phyloP scores from a whole-genome alignment of 2,329 filamentous ascomycete genomes.

The Monosporascus sp. region DNA sequence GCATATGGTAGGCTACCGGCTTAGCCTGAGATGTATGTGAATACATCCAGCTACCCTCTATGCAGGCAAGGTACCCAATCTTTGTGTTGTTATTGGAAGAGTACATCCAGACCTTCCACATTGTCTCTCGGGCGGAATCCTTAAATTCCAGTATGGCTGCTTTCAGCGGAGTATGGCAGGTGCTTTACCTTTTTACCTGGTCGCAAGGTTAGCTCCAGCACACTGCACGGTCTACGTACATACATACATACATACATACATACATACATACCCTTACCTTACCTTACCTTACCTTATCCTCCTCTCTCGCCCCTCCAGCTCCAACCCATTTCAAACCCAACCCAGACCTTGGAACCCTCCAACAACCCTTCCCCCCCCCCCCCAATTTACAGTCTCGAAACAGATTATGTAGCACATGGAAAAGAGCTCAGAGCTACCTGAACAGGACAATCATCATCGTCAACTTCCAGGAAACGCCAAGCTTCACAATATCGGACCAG shows the following conservation, averaged over 20 bases:
- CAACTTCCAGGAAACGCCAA: conserved; percentile 9
- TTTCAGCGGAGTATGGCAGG: conserved; percentile 12
- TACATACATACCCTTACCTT: no score
- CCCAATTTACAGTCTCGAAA: conserved; percentile 31
- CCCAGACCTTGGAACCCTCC: conserved; percentile 1
- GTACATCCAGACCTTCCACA: neutral
- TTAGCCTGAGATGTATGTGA: neutral
- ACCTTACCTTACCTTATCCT: no score
- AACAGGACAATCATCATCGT: conserved; percentile 16
- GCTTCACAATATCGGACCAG: conserved; percentile 11
- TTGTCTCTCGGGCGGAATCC: neutral
- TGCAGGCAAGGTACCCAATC: no score
- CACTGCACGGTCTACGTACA: no score
- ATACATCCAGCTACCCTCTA: no score
- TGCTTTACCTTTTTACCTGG: no score
- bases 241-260: no score
- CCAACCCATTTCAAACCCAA: neutral
- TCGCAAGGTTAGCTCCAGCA: no score
- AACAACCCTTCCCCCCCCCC: conserved; percentile 10
- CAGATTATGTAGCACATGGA: conserved; percentile 38
- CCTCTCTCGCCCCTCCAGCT: neutral
- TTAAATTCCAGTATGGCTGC: conserved; percentile 9
- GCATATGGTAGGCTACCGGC: neutral
- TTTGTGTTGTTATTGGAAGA: no score
- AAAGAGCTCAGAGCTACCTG: conserved; percentile 33